Evolutionary conservation across 106 monocot genomes (phyloP).

Genomic region (Narthecium ossifragum): DNA sequence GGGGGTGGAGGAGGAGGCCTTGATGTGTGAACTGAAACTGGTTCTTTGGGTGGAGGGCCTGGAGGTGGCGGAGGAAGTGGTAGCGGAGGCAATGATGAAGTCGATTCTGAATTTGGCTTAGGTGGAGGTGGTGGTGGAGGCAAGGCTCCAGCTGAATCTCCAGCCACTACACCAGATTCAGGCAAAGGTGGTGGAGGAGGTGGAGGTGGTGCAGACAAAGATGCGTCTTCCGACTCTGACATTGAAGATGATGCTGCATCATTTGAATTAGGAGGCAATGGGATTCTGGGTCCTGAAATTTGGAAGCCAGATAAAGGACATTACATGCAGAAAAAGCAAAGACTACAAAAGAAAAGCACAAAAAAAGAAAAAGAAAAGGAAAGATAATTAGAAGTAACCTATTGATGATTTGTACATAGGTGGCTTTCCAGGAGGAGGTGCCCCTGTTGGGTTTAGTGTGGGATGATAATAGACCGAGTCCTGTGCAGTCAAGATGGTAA

Average conservation of each 20-base stretch:
- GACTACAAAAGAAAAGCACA: background rate
- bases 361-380: background rate
- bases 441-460: constrained; percentile 90
- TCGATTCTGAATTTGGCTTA: constrained; percentile 30
- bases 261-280: constrained; percentile 39
- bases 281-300: constrained; percentile 57
- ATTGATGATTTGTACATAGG: constrained; percentile 97
- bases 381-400: constrained; percentile 36
- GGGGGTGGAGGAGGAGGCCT: constrained; percentile 59
- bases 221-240: constrained; percentile 50
- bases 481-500: constrained; percentile 36
- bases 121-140: constrained; percentile 59
- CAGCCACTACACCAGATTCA: constrained; percentile 9
- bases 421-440: constrained; percentile 98
- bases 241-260: constrained; percentile 56
- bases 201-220: constrained; percentile 59
- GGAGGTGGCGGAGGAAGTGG: constrained; percentile 63
- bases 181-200: constrained; percentile 51
- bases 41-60: constrained; percentile 53
- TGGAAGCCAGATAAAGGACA: constrained; percentile 8
- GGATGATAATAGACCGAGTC: constrained; percentile 99
- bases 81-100: constrained; percentile 47
- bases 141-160: constrained; percentile 39
- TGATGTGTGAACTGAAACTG: constrained; percentile 9
- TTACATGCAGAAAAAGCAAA: background rate